These are phyloP conservation scores for Beauveria asiatica DNA, from an alignment of 2,329 filamentous ascomycete genomes.

Conservation along the genomic window DNA sequence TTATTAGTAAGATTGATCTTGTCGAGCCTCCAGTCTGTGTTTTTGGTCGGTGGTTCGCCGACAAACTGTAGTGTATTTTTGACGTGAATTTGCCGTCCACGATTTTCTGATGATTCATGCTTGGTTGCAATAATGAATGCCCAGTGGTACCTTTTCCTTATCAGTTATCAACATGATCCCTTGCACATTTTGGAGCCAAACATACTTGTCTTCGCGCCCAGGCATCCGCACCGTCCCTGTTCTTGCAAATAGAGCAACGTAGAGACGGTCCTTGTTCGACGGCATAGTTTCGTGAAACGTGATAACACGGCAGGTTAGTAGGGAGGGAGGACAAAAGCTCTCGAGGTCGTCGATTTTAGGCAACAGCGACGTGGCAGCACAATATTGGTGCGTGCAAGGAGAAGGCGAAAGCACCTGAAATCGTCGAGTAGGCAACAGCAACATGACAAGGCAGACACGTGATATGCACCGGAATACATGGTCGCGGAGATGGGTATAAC, in stretches of 20 bases:
- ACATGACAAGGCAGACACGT: background rate
- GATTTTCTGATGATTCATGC: slow-evolving; percentile 12
- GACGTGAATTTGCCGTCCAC: slow-evolving; percentile 22
- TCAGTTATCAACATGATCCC: background rate
- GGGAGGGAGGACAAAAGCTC: too few relatives aligned
- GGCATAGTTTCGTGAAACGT: background rate
- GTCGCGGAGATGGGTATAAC: background rate
- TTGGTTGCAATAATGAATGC: slow-evolving; percentile 30
- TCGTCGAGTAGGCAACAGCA: background rate
- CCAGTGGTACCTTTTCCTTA: slow-evolving; percentile 27
- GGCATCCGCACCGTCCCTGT: slow-evolving; percentile 7
- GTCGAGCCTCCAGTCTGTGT: slow-evolving; percentile 5
- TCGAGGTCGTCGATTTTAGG: too few relatives aligned
- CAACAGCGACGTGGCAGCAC: background rate
- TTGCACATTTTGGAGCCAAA: background rate
- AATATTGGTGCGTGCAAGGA: background rate
- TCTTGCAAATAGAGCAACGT: background rate
- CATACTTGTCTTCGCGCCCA: slow-evolving; percentile 13
- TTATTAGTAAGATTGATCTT: slow-evolving; percentile 18
- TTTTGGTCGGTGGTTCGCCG: background rate
- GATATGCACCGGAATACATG: background rate
- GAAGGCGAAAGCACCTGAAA: background rate
- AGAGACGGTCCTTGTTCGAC: background rate
- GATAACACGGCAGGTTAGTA: too few relatives aligned
- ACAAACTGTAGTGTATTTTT: slow-evolving; percentile 19